These are phyloP conservation scores for Boletus tylopilopsis DNA, from an alignment of 768 basidiomycete genomes.

Conservation along the genomic window DNA sequence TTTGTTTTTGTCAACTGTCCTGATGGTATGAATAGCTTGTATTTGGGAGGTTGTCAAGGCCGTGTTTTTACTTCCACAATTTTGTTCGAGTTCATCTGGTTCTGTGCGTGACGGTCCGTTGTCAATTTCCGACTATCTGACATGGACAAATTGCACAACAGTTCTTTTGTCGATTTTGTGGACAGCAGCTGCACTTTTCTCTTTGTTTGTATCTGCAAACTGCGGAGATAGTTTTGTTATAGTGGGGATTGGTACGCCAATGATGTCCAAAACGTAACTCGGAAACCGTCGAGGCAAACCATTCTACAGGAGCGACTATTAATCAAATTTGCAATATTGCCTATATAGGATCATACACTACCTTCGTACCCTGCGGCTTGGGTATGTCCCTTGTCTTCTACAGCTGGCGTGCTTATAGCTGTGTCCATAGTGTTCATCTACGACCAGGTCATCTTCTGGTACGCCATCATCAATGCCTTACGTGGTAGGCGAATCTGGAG, in stretches of 20 bases:
- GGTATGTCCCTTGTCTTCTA: constrained; percentile 15
- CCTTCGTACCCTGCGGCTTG: constrained; percentile 22
- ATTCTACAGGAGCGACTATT: constrained; percentile 2
- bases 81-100: constrained; percentile 26
- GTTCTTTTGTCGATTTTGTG: constrained; percentile 25
- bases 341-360: too few relatives aligned
- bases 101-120: constrained; percentile 15
- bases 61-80: constrained; percentile 20
- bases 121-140: background rate
- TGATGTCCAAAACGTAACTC: too few relatives aligned
- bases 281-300: background rate
- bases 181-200: constrained; percentile 17
- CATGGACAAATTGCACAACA: background rate
- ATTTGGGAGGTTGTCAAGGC: constrained; percentile 7
- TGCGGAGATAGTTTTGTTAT: too few relatives aligned
- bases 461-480: constrained; percentile 20
- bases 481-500: constrained; percentile 25
- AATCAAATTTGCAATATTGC: constrained; percentile 19
- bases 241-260: constrained; percentile 14
- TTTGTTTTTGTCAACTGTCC: background rate
- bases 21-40: constrained; percentile 13
- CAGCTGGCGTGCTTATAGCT: background rate
- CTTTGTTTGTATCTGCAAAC: too few relatives aligned
- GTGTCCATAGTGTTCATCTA: constrained; percentile 21
- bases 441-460: constrained; percentile 18